These are phyloP conservation scores for Syzygium malaccense DNA, from an alignment of 441 rosid genomes.

Conservation along the genomic window DNA sequence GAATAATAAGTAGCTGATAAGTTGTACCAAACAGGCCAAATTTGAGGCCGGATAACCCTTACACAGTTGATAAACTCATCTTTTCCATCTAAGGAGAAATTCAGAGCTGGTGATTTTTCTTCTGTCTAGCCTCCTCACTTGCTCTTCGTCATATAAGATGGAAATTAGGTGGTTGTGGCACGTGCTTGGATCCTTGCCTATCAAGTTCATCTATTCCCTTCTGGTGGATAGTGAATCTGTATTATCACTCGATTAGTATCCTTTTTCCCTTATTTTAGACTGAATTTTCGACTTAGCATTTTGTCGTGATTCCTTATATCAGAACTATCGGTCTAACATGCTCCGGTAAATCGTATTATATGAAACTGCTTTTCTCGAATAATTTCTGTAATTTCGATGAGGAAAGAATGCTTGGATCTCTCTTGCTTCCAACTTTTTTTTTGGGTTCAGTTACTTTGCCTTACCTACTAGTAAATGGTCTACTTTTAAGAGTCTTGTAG, in stretches of 20 bases:
- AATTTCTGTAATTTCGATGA: neutral
- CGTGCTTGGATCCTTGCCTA: neutral
- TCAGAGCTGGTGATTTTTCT: neutral
- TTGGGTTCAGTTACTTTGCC: neutral
- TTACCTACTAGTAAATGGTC: neutral
- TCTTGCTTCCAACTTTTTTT: neutral
- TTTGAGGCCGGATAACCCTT: neutral
- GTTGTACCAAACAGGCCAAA: neutral
- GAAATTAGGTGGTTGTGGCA: neutral
- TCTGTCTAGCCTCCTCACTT: neutral
- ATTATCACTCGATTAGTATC: neutral
- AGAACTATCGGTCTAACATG: neutral
- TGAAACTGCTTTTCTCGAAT: neutral
- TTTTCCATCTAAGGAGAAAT: neutral
- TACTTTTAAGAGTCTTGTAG: neutral
- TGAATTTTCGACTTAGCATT: neutral
- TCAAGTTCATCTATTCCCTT: neutral
- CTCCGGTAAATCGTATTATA: neutral
- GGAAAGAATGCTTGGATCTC: neutral
- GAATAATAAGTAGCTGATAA: neutral
- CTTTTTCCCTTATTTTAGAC: neutral
- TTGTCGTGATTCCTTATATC: neutral
- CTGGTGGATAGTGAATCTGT: neutral
- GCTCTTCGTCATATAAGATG: neutral
- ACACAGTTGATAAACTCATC: neutral